These are phyloP conservation scores for Sugiyamaella floridensis DNA, from an alignment of 805 yeast species.

Conservation along the genomic window DNA sequence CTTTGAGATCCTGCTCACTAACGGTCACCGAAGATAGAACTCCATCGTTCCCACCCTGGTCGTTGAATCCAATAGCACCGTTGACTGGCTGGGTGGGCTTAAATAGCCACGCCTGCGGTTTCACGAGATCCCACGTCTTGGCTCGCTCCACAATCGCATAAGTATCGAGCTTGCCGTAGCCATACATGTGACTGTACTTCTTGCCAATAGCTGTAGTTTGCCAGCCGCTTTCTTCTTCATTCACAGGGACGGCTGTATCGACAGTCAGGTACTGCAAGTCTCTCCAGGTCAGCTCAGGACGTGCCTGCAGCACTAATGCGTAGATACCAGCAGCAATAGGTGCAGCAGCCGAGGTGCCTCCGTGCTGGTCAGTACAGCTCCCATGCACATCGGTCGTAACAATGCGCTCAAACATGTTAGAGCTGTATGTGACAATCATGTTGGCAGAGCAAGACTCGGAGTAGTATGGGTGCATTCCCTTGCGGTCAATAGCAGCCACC, in stretches of 20 bases:
- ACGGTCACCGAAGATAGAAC: constrained; percentile 30
- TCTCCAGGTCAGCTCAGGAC: constrained; percentile 90
- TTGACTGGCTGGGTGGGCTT: constrained; percentile 37
- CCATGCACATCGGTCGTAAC: constrained; percentile 76
- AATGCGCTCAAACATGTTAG: constrained; percentile 53
- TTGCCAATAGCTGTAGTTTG: constrained; percentile 63
- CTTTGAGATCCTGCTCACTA: constrained; percentile 41
- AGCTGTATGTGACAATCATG: constrained; percentile 84
- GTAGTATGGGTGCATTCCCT: constrained; percentile 80
- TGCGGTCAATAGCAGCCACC: constrained; percentile 85
- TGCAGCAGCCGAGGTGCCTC: constrained; percentile 98
- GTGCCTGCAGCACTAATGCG: constrained; percentile 70
- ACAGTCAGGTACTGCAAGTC: constrained; percentile 85
- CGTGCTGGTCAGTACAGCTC: constrained; percentile 68
- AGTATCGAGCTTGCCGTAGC: constrained; percentile 90
- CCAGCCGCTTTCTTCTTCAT: constrained; percentile 63
- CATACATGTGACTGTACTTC: constrained; percentile 76
- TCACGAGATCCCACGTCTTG: constrained; percentile 70
- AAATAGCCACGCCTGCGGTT: constrained; percentile 82
- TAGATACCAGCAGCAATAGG: constrained; percentile 97
- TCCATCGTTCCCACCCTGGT: constrained; percentile 12
- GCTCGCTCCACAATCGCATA: constrained; percentile 66
- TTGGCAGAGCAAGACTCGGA: constrained; percentile 94
- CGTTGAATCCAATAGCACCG: constrained; percentile 13
- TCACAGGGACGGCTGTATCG: constrained; percentile 60